Percentiles rank a stretch among this genome's conserved stretches.
phyloP scores from a whole-genome alignment of 495 filamentous ascomycete species.

The Xylaria castorea region DNA sequence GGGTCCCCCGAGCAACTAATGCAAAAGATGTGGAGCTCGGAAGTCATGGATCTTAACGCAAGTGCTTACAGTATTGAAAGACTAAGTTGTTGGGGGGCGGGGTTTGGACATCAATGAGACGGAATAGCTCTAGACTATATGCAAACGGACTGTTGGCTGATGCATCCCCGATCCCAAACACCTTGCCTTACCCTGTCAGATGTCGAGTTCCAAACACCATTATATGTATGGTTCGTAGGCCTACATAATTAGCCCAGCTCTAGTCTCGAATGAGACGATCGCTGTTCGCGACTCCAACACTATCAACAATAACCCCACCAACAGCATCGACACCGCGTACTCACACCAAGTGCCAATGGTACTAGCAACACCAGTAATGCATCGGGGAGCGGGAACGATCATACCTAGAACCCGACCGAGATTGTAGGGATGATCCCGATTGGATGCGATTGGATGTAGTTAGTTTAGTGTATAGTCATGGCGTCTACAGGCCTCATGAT shows the following conservation, averaged over 20 bases:
- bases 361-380: background rate
- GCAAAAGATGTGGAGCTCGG: background rate
- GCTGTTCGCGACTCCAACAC: conserved; percentile 1
- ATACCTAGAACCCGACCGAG: conserved; percentile 1
- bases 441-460: background rate
- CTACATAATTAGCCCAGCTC: conserved; percentile 7
- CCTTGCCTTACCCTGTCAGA: background rate
- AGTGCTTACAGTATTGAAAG: background rate
- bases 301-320: conserved; percentile 4
- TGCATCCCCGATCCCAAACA: background rate
- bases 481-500: conserved; percentile 10
- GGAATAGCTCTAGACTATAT: background rate
- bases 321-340: conserved; percentile 3
- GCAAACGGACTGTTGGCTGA: background rate
- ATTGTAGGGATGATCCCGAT: background rate
- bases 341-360: background rate
- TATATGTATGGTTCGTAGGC: background rate
- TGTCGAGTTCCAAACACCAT: background rate
- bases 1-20: background rate
- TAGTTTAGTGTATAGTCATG: background rate
- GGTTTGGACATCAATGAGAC: conserved; percentile 1
- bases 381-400: conserved; percentile 8
- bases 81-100: conserved; percentile 14
- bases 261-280: conserved; percentile 3
- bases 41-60: background rate